phyloP scores from a whole-genome alignment of 345 rosid species.

The Euphorbia lathyris region DNA sequence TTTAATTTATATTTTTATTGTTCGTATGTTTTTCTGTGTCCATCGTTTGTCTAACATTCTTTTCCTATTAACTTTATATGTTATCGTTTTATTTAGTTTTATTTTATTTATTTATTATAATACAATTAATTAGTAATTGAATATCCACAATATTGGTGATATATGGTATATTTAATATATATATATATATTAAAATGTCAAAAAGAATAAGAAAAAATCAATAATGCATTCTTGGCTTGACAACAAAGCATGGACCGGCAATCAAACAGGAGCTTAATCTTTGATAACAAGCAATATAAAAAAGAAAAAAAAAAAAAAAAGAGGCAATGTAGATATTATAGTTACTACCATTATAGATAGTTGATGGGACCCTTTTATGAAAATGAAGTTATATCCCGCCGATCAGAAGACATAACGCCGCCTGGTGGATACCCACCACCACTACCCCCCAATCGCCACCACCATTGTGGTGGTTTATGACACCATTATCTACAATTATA shows the following conservation, averaged over 20 bases:
- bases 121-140: no score
- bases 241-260: constrained; percentile 1
- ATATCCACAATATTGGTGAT: no score
- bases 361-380: neutral
- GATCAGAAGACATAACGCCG: neutral
- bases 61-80: no score
- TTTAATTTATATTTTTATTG: no score
- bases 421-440: constrained; percentile 16
- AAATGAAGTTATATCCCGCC: neutral
- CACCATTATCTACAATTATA: neutral
- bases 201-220: neutral
- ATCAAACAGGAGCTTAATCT: neutral
- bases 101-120: no score
- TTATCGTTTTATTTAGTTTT: no score
- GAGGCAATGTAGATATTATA: no score
- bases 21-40: no score
- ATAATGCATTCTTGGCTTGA: constrained; percentile 6
- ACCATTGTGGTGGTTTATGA: constrained; percentile 9
- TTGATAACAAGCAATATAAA: constrained; percentile 6
- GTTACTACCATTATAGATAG: no score
- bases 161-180: no score
- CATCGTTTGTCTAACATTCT: no score
- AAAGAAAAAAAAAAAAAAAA: neutral
- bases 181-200: no score
- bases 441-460: constrained; percentile 1